Conservation (phyloP, 768 basidiomycete genomes). For the Mycena metata region DNA sequence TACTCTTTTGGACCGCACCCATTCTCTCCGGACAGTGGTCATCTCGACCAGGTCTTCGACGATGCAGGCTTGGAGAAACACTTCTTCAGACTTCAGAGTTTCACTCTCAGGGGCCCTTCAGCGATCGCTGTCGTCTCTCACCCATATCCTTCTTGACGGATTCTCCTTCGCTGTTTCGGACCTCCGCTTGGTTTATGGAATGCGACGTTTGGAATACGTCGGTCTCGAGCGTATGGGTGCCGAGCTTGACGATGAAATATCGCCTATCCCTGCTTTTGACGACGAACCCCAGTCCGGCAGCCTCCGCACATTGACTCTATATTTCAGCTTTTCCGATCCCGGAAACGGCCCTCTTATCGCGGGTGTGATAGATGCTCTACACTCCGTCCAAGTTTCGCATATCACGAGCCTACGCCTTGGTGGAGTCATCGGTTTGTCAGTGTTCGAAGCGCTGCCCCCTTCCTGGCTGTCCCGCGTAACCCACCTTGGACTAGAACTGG, state of each 20-base stretch:
- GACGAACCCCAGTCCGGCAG: background rate
- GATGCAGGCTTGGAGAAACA: background rate
- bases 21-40: constrained; percentile 3
- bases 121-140: constrained; percentile 16
- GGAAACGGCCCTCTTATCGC: constrained; percentile 1
- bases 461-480: constrained; percentile 17
- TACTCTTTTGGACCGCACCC: constrained; percentile 14
- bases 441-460: constrained; percentile 9
- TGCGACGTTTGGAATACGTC: constrained; percentile 18
- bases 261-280: background rate
- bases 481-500: constrained; percentile 20
- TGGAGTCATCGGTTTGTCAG: background rate
- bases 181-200: constrained; percentile 15
- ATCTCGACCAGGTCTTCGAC: background rate
- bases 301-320: constrained; percentile 18
- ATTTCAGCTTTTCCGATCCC: constrained; percentile 18
- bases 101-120: constrained; percentile 6
- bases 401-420: constrained; percentile 28
- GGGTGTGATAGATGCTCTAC: background rate
- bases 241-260: background rate
- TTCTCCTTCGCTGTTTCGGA: constrained; percentile 13
- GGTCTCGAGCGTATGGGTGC: constrained; percentile 18
- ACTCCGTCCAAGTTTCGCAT: background rate
- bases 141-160: constrained; percentile 22
- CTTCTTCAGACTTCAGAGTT: background rate